phyloP scores from a whole-genome alignment of 495 filamentous ascomycete genomes.

The Neurospora pannonica region DNA sequence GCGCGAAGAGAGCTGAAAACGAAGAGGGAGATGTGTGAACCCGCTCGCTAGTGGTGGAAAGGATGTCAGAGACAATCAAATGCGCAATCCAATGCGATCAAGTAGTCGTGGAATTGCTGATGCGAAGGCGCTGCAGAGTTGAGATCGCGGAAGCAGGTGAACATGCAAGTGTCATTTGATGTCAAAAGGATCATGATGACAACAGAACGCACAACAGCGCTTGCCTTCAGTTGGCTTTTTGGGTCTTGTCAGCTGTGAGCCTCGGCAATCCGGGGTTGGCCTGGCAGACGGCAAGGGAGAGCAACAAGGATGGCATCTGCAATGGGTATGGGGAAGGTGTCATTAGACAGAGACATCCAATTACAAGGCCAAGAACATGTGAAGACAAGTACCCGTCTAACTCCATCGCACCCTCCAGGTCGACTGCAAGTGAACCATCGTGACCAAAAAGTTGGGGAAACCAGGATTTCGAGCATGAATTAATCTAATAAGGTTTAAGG shows the following conservation, averaged over 20 bases:
- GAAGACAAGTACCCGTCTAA: background rate
- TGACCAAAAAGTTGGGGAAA: background rate
- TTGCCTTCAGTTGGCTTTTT: background rate
- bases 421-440: background rate
- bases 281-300: background rate
- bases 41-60: background rate
- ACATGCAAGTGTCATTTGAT: background rate
- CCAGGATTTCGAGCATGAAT: background rate
- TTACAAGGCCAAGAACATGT: background rate
- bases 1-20: background rate
- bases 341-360: background rate
- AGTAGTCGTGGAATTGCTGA: background rate
- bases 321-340: background rate
- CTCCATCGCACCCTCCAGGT: background rate
- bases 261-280: background rate
- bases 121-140: background rate
- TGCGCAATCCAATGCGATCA: background rate
- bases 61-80: background rate
- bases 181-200: background rate
- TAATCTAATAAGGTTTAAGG: background rate
- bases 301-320: background rate
- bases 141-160: background rate
- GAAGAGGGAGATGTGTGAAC: background rate
- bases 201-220: background rate
- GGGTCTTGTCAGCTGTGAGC: background rate